phyloP scores from a whole-genome alignment of 164 flowering plant genomes.

The Annona squamosa region DNA sequence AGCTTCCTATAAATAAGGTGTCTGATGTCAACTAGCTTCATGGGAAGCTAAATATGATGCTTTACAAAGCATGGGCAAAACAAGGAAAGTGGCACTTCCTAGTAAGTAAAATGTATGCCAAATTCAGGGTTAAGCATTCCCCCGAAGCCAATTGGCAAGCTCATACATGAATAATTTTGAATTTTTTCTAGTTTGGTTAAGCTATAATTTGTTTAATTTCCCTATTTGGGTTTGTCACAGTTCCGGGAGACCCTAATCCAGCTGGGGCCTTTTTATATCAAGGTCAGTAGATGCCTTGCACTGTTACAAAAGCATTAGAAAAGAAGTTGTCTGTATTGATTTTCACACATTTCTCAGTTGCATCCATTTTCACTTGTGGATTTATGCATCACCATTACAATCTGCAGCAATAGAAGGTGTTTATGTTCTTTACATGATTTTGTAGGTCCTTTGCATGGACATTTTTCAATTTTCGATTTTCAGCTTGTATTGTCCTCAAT shows the following conservation, averaged over 20 bases:
- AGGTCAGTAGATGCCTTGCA: constrained; percentile 30
- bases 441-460: not conserved
- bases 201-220: too few relatives aligned
- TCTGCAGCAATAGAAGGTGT: not conserved
- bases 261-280: constrained; percentile 91
- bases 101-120: too few relatives aligned
- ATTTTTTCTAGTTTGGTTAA: too few relatives aligned
- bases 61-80: too few relatives aligned
- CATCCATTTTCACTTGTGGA: not conserved
- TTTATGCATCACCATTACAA: not conserved
- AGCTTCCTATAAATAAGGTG: too few relatives aligned
- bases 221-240: constrained; percentile 29
- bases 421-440: not conserved
- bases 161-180: too few relatives aligned
- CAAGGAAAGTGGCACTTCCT: too few relatives aligned
- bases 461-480: not conserved
- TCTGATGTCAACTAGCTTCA: too few relatives aligned
- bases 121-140: too few relatives aligned
- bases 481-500: not conserved
- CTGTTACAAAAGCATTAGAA: not conserved
- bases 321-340: not conserved
- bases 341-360: not conserved
- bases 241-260: constrained; percentile 78
- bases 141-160: too few relatives aligned
- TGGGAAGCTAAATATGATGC: too few relatives aligned